Evolutionary conservation across 306 rosid genomes (phyloP).

Genomic region (Ormosia semicastrata): DNA sequence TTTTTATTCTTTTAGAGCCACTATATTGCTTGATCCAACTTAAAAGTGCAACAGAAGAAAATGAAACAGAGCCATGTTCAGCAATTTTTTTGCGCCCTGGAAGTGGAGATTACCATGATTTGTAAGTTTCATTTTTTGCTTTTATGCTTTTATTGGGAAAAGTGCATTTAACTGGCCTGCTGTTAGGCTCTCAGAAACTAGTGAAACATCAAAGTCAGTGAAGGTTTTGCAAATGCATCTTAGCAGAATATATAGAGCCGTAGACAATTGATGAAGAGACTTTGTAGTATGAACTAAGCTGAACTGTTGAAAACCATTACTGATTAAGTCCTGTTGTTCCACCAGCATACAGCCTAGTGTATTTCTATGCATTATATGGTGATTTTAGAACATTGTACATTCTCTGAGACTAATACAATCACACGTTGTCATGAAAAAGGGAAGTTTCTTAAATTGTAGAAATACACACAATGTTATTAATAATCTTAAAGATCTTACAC

Average conservation of each 20-base stretch:
- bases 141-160: neutral
- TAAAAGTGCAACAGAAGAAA: slow-evolving; percentile 75
- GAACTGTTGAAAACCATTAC: slow-evolving; percentile 4
- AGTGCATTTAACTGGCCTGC: slow-evolving; percentile 17
- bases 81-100: slow-evolving; percentile 71
- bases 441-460: slow-evolving; percentile 22
- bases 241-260: neutral
- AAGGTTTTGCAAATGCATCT: slow-evolving; percentile 6
- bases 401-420: neutral
- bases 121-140: slow-evolving; percentile 55
- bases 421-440: neutral
- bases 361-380: neutral
- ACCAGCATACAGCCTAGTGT: neutral
- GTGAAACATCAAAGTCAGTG: neutral
- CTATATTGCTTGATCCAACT: slow-evolving; percentile 73
- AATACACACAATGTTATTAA: neutral
- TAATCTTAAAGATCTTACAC: slow-evolving; percentile 13
- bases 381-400: neutral
- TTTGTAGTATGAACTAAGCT: neutral
- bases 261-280: slow-evolving; percentile 1
- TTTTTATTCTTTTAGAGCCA: slow-evolving; percentile 64
- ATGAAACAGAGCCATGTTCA: slow-evolving; percentile 53
- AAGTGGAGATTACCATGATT: slow-evolving; percentile 80
- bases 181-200: slow-evolving; percentile 13
- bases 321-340: neutral